Evolutionary conservation across 257 asterid genomes (phyloP), one percentile per base, ranked within the genome.

Genomic region (Fraxinus quadrangulata): DNA sequence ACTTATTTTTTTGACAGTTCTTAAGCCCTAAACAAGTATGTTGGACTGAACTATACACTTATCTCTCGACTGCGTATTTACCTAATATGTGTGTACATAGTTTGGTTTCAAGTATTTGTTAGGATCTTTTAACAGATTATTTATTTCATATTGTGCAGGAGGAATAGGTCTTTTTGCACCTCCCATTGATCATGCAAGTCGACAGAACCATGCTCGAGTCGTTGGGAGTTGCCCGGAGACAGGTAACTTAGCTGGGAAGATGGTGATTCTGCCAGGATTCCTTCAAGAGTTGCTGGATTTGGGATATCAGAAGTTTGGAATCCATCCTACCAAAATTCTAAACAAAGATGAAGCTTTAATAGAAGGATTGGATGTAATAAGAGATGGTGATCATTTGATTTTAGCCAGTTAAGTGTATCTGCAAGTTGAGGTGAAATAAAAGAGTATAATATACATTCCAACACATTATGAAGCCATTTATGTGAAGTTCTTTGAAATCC

Each of bases 301-400:
- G 6, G 87, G 96, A 36, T 77, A 28, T 0, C 72, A 78, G 73
- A 88, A 74, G 80, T 94, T 85, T 68, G 92, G 90, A 0, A 1
- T 87, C 17, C 30, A 54, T 19, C 79, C 87, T 8, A 76, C 81
- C n/a, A 86, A 81, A 67, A 84, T 94, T 65, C 45, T 82, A 71
- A 87, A 73, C 30, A 84, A 54, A 72, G 88, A 85, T 2, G 97
- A 97, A 45, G 93, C 89, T 33, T 79, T 79, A 9, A 78, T 92
- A 21, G 94, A 90, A 10, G 83, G 77, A 21, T 81, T 85, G 5
- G 89, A 67, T 66, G 85, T 88, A 17, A 78, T 92, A 3, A 88
- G 98, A 81, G 97, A 94, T 12, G 93, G 90, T 0, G 98, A 94
- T 86, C 84, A 75, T 73, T 79, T 94, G 26, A 72, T 89, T 81